Conservation (phyloP, 805 yeast genomes). For the Lachancea sp. region DNA sequence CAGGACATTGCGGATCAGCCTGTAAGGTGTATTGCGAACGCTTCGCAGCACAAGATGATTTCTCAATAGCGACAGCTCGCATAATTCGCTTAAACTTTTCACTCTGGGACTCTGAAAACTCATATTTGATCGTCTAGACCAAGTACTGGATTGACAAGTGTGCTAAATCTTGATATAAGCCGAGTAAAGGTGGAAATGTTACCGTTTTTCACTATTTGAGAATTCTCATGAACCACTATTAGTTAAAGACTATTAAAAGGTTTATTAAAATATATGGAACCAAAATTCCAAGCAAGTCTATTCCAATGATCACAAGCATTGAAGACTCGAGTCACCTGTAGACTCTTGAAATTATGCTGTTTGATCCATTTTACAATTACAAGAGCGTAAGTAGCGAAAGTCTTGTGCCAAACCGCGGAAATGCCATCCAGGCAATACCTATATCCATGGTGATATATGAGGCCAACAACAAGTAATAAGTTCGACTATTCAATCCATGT, state of each 20-base stretch:
- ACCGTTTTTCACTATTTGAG: too few relatives aligned
- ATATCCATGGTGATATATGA: neutral
- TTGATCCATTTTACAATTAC: neutral
- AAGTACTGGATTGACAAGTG: too few relatives aligned
- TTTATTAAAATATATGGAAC: too few relatives aligned
- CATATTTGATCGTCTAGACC: neutral
- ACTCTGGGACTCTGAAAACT: neutral
- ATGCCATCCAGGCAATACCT: neutral
- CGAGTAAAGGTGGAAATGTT: too few relatives aligned
- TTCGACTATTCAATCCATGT: too few relatives aligned
- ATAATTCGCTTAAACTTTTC: constrained; percentile 8
- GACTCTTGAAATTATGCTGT: neutral
- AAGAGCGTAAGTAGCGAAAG: neutral
- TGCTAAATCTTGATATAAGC: too few relatives aligned
- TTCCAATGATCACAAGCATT: too few relatives aligned
- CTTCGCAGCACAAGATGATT: constrained; percentile 21
- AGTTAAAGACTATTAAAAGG: too few relatives aligned
- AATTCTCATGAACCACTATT: too few relatives aligned
- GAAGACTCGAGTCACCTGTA: neutral
- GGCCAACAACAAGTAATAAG: neutral
- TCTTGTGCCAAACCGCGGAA: neutral
- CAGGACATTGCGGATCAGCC: constrained; percentile 28
- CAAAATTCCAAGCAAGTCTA: too few relatives aligned
- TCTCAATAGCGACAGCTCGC: constrained; percentile 23
- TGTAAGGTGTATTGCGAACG: constrained; percentile 31